Percentiles rank a stretch among this genome's conserved stretches.
These are phyloP conservation scores for Allium fistulosum DNA, from an alignment of 106 monocot genomes.

Conservation along the genomic window DNA sequence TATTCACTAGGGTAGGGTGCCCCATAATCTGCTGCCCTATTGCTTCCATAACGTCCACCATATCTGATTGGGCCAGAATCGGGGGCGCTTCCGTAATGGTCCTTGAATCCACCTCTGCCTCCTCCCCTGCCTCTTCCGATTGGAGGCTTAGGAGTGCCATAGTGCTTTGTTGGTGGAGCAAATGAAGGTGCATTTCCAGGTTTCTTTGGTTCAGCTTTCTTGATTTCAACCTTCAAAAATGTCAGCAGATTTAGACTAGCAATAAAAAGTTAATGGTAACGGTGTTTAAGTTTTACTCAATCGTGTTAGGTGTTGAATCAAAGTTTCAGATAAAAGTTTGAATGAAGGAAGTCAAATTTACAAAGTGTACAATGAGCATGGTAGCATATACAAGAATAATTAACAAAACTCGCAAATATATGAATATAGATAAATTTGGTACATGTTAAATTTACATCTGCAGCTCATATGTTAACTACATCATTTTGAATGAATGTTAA, in stretches of 20 bases:
- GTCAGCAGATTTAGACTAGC: conserved; percentile 6
- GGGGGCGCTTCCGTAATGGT: not conserved
- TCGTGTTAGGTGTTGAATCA: too few species aligned
- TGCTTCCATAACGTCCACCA: conserved; percentile 1
- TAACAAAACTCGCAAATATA: too few species aligned
- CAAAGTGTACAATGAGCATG: too few species aligned
- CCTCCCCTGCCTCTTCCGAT: not conserved
- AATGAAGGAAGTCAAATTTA: too few species aligned
- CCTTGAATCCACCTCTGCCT: conserved; percentile 1
- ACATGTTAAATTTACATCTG: too few species aligned
- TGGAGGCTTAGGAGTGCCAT: conserved; percentile 3
- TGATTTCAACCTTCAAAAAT: conserved; percentile 92
- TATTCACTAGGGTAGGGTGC: conserved; percentile 5
- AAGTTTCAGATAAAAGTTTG: too few species aligned
- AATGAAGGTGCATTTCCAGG: conserved; percentile 13
- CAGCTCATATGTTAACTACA: too few species aligned
- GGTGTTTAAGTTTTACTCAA: too few species aligned
- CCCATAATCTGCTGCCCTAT: not conserved
- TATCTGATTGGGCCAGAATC: conserved; percentile 10
- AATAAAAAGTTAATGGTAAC: not conserved
- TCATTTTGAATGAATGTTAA: too few species aligned
- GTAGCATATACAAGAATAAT: too few species aligned
- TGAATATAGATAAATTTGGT: too few species aligned
- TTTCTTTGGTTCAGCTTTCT: conserved; percentile 99
- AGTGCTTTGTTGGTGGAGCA: conserved; percentile 9